Base-by-base conservation (phyloP, 768 basidiomycete species). In the Lentinus brumalis region DNA sequence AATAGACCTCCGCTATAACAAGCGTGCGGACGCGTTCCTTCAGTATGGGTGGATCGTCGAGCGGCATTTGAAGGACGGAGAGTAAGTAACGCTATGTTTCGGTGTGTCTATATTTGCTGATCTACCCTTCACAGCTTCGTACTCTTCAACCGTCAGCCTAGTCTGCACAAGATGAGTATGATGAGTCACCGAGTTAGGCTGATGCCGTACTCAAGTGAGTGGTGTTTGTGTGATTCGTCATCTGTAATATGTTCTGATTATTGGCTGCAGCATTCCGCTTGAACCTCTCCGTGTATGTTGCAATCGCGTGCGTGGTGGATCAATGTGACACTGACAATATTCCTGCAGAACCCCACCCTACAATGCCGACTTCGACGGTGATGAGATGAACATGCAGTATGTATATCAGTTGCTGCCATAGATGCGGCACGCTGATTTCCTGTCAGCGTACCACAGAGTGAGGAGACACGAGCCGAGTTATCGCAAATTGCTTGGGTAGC, bases 341-440 rank as follows among this genome's bases (percentile, higher is more conserved):
- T 52, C 63, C 56, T 46, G 49, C 64, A 92, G 89, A 57, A 98
- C 95, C 11, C 94, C 96, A 40, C 97, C 97, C 0, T 98, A 99
- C 77, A 98, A 99, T 69, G 97, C 97, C 72, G 97, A 99, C 78
- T 99, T 98, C 77, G 97, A 98, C 71, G 97, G 97, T 67, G 97
- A 98, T 70, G 97, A 99, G 75, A 99, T 98, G 97, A 98, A 99
- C 78, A 92, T 98, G 91, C 97, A 98, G 94, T 96, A 84, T 51
- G 92, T 88, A n/a, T 56, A 35, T 52, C n/a, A 18, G 32, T 35
- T 18, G 21, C 21, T 44, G 35, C 12, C 15, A 2, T 12, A 52
- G 29, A 30, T 46, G 16, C 14, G 5, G 31, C 31, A 47, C 60
- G 49, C 50, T 66, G 30, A 60, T 50, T 9, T 56, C 18, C 60